Evolutionary conservation across 1,284 basidiomycete species (phyloP).

Genomic region (Agaricales sp.): DNA sequence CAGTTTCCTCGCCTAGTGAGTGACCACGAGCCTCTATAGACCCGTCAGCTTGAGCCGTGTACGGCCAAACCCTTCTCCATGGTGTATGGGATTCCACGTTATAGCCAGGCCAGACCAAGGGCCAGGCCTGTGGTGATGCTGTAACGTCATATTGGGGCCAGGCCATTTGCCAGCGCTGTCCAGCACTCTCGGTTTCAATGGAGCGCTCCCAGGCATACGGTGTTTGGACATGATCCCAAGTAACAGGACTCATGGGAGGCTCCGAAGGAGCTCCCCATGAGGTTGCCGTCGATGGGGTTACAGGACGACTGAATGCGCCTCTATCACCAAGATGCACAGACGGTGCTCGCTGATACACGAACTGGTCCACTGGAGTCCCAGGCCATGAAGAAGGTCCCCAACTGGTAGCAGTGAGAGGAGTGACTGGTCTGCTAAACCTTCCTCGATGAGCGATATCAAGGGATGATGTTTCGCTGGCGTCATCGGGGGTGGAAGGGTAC

Average conservation of each 20-base stretch:
- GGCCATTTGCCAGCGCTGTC: neutral
- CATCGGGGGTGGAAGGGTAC: slow-evolving; percentile 23
- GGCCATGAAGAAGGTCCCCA: slow-evolving; percentile 32
- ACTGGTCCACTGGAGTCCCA: slow-evolving; percentile 14
- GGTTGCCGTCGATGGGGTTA: slow-evolving; percentile 30
- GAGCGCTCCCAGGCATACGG: slow-evolving; percentile 32
- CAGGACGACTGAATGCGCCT: slow-evolving; percentile 22
- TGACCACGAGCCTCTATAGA: too few relatives aligned
- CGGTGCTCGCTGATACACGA: slow-evolving; percentile 8
- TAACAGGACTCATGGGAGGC: slow-evolving; percentile 29
- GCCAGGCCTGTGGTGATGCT: slow-evolving; percentile 10
- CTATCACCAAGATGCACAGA: slow-evolving; percentile 24
- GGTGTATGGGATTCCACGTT: neutral
- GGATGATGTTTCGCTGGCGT: slow-evolving; percentile 14
- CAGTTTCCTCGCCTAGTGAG: too few relatives aligned
- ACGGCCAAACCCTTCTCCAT: slow-evolving; percentile 7
- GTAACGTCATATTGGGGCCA: slow-evolving; percentile 16
- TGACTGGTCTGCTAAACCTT: slow-evolving; percentile 22
- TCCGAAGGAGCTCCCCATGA: slow-evolving; percentile 35
- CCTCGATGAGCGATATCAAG: slow-evolving; percentile 24
- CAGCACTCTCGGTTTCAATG: slow-evolving; percentile 19
- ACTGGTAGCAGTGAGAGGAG: slow-evolving; percentile 31
- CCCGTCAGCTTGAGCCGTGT: too few relatives aligned
- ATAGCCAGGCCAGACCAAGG: slow-evolving; percentile 13
- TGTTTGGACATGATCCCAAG: slow-evolving; percentile 25